Evolutionary conservation across 139 green algal species (phyloP).

Genomic region (Volvox africanus): DNA sequence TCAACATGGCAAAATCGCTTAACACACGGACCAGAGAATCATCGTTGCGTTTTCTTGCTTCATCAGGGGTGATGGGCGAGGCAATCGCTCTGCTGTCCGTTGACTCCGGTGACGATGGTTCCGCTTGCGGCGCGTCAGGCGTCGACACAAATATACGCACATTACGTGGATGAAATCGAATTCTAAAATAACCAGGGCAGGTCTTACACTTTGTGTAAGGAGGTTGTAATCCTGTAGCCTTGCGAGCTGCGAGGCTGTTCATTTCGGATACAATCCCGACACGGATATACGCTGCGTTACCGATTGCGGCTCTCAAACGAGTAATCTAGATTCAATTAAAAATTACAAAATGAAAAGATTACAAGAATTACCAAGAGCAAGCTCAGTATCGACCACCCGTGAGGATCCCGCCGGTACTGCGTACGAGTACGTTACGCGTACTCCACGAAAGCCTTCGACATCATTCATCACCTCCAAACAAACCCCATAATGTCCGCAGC

Average conservation of each 20-base stretch:
- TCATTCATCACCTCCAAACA: constrained; percentile 38
- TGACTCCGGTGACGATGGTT: not conserved
- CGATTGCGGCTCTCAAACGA: too few relatives aligned
- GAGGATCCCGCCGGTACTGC: too few relatives aligned
- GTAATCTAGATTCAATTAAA: too few relatives aligned
- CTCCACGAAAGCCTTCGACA: too few relatives aligned
- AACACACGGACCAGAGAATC: not conserved
- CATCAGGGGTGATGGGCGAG: not conserved
- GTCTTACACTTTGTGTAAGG: not conserved
- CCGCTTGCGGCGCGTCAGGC: not conserved
- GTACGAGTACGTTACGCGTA: too few relatives aligned
- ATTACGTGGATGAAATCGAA: not conserved
- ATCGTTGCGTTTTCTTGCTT: constrained; percentile 16
- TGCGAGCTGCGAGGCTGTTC: not conserved
- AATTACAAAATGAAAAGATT: too few relatives aligned
- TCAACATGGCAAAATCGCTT: not conserved
- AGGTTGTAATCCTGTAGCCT: not conserved
- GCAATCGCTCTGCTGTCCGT: not conserved
- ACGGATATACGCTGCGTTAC: too few relatives aligned
- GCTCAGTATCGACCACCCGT: too few relatives aligned
- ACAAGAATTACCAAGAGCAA: too few relatives aligned
- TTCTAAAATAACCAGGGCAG: not conserved
- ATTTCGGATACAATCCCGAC: not conserved
- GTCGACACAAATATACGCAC: not conserved
- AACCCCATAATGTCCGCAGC: constrained; percentile 35